Percentiles rank a stretch among this genome's conserved stretches.
Conservation (phyloP, 441 rosid genomes). For the Populus hybrid region DNA sequence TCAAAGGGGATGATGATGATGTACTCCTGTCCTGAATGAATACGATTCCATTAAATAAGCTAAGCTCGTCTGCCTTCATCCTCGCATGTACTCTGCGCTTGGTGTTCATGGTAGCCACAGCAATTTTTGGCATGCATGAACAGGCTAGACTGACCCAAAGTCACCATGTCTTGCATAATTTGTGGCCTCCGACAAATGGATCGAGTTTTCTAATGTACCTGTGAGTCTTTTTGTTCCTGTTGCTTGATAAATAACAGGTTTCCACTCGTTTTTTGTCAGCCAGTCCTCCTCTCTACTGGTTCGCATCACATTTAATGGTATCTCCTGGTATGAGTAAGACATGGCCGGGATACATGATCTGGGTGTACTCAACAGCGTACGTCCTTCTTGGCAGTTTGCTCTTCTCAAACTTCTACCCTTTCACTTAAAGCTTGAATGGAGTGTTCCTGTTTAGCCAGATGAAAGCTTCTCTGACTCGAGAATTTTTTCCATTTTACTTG, state of each 20-base stretch:
- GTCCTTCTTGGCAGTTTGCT: conserved; percentile 83
- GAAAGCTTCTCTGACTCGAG: not conserved
- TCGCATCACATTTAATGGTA: conserved; percentile 48
- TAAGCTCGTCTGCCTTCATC: conserved; percentile 44
- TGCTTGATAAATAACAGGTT: conserved; percentile 48
- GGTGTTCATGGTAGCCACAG: conserved; percentile 70
- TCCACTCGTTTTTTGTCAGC: conserved; percentile 89
- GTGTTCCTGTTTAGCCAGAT: not conserved
- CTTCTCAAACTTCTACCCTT: conserved; percentile 89
- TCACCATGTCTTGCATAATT: not conserved
- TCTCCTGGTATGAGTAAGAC: conserved; percentile 31
- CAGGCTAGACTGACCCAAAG: conserved; percentile 47
- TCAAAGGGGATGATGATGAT: conserved; percentile 27
- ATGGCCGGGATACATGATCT: conserved; percentile 59
- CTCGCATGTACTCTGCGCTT: conserved; percentile 69
- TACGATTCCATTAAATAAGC: conserved; percentile 26
- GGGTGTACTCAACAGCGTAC: conserved; percentile 66
- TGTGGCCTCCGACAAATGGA: not conserved
- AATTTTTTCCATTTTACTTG: not conserved
- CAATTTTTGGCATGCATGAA: conserved; percentile 83
- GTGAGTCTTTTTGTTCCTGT: not conserved
- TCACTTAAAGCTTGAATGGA: conserved; percentile 45
- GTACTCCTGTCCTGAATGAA: conserved; percentile 14
- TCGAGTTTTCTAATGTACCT: not conserved
- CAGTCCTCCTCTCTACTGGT: conserved; percentile 87